Conservation (phyloP, 2,329 filamentous ascomycete species). For the Penicillium hesseltinei region DNA sequence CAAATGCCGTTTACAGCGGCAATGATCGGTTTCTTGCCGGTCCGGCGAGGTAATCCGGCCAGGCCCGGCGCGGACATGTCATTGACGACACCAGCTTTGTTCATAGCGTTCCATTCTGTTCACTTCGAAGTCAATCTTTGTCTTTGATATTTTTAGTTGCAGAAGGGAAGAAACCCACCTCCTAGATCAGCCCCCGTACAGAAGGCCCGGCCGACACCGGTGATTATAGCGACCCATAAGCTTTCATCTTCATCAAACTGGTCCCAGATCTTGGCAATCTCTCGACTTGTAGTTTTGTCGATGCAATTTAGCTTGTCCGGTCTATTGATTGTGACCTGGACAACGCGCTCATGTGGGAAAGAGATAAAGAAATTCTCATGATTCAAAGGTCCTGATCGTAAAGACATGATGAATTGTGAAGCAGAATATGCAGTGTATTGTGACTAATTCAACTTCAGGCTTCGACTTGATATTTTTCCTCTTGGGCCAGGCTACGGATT, state of each 20-base stretch:
- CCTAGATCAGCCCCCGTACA: constrained; percentile 68
- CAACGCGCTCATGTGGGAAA: constrained; percentile 43
- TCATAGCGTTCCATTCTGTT: constrained; percentile 54
- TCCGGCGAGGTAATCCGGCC: constrained; percentile 63
- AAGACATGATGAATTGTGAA: constrained; percentile 26
- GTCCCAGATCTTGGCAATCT: constrained; percentile 50
- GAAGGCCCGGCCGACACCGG: constrained; percentile 63
- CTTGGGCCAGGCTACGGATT: neutral
- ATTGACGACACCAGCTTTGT: constrained; percentile 34
- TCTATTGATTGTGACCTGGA: constrained; percentile 45
- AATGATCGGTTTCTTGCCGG: constrained; percentile 71
- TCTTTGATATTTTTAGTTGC: no score
- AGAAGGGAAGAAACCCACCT: constrained; percentile 31
- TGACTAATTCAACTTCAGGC: neutral
- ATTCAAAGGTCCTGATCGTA: constrained; percentile 17
- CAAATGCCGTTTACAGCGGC: constrained; percentile 74
- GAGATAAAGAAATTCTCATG: constrained; percentile 30
- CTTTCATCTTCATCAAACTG: constrained; percentile 64
- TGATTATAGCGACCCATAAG: constrained; percentile 63
- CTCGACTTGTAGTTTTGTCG: constrained; percentile 41
- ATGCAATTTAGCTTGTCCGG: constrained; percentile 44
- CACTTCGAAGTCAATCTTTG: neutral
- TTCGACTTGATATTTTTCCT: neutral
- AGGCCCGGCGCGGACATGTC: constrained; percentile 54
- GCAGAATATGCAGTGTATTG: constrained; percentile 1